These are phyloP conservation scores for Cryptococcus maquisensis DNA, from an alignment of 1,284 basidiomycete species.

Conservation along the genomic window DNA sequence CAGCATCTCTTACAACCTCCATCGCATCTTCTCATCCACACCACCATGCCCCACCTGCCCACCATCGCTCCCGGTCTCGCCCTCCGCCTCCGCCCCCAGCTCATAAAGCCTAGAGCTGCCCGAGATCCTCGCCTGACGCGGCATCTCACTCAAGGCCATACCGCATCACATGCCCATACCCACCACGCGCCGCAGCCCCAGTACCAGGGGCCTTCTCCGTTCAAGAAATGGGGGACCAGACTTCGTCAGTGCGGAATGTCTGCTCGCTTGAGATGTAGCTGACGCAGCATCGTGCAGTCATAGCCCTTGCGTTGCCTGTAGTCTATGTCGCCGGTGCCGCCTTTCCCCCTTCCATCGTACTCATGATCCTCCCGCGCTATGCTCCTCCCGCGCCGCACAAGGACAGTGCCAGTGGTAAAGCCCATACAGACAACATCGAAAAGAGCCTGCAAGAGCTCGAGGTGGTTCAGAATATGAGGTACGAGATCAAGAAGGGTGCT, in stretches of 20 bases:
- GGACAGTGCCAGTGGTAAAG: constrained; percentile 60
- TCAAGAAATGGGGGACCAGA: constrained; percentile 22
- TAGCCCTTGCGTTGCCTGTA: constrained; percentile 37
- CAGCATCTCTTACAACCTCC: too few species aligned
- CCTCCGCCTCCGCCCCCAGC: not conserved
- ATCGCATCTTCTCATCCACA: too few species aligned
- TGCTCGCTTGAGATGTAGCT: not conserved
- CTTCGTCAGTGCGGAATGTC: constrained; percentile 16
- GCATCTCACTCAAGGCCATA: not conserved
- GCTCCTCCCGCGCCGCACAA: constrained; percentile 64
- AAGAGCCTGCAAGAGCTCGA: constrained; percentile 63
- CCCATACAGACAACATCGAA: constrained; percentile 64
- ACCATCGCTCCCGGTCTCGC: not conserved
- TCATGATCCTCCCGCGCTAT: constrained; percentile 65
- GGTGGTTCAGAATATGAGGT: constrained; percentile 55
- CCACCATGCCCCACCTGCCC: not conserved
- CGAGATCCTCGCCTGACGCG: not conserved
- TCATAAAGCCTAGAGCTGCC: not conserved
- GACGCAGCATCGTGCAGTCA: constrained; percentile 13
- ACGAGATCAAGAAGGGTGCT: constrained; percentile 8
- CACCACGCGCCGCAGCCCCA: not conserved
- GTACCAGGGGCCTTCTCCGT: constrained; percentile 11
- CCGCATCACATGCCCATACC: not conserved
- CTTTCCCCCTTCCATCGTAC: constrained; percentile 60
- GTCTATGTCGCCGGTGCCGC: constrained; percentile 55